Conservation (phyloP, 2,329 filamentous ascomycete species). For the Phialemoniopsis sp. region DNA sequence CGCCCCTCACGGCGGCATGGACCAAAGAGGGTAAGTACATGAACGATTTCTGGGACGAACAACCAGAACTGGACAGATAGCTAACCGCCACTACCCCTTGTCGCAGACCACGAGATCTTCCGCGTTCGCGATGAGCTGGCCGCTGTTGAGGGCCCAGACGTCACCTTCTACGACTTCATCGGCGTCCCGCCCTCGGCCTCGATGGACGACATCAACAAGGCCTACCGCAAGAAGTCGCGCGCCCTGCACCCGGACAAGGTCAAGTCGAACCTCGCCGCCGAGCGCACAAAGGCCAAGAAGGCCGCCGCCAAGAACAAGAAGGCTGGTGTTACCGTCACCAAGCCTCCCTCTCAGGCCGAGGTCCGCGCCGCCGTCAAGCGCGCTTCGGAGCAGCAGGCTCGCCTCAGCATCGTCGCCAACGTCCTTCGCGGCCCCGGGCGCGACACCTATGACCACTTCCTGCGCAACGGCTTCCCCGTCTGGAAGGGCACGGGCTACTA, state of each 20-base stretch:
- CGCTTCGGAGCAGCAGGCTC: conserved; percentile 78
- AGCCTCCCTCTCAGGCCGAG: conserved; percentile 69
- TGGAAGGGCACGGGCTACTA: conserved; percentile 99
- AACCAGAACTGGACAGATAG: no score
- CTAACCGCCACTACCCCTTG: conserved; percentile 4
- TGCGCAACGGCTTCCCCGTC: conserved; percentile 85
- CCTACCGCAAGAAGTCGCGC: conserved; percentile 83
- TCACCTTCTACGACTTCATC: conserved; percentile 94
- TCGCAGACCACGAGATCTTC: conserved; percentile 92
- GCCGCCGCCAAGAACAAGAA: conserved; percentile 48
- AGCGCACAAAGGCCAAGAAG: conserved; percentile 54
- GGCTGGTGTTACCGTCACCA: conserved; percentile 61
- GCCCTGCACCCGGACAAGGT: conserved; percentile 94
- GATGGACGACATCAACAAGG: conserved; percentile 87
- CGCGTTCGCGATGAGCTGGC: conserved; percentile 84
- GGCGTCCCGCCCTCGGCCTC: conserved; percentile 69
- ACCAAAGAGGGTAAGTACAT: conserved; percentile 71
- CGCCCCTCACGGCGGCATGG: conserved; percentile 70
- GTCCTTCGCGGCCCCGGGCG: conserved; percentile 78
- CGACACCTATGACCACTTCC: conserved; percentile 91
- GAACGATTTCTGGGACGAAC: no score
- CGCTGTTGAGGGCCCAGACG: conserved; percentile 67
- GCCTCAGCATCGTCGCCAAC: conserved; percentile 78
- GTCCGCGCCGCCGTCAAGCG: conserved; percentile 75
- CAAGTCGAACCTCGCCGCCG: conserved; percentile 73